Percentiles rank a stretch among this genome's conserved stretches.
These are phyloP conservation scores for Penicillium sp. DNA, from an alignment of 2,329 filamentous ascomycete species.

Conservation along the genomic window DNA sequence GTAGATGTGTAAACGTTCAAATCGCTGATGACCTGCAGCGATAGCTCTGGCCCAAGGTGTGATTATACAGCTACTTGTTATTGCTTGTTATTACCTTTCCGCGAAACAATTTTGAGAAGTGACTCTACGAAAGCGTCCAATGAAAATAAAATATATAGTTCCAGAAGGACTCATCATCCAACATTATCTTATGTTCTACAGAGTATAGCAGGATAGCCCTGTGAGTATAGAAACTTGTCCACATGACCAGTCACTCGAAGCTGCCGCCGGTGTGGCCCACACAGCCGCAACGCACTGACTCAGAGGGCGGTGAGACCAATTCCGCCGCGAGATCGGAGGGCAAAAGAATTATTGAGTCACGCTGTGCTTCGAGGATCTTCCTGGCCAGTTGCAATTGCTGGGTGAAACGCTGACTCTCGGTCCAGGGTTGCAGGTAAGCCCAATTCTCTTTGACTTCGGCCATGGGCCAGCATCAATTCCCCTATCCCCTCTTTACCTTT, in stretches of 20 bases:
- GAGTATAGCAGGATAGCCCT: neutral
- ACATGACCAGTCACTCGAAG: neutral
- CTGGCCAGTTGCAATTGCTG: conserved; percentile 18
- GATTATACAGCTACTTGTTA: neutral
- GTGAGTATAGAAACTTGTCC: neutral
- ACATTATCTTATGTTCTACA: neutral
- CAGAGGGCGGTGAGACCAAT: conserved; percentile 26
- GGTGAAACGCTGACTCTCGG: conserved; percentile 18
- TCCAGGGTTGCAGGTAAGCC: conserved; percentile 22
- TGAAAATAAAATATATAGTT: neutral
- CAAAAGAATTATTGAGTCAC: conserved; percentile 28
- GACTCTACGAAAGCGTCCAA: neutral
- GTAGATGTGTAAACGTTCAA: neutral
- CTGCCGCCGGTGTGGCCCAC: conserved; percentile 11
- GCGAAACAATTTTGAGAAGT: neutral
- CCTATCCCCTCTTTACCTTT: conserved; percentile 3
- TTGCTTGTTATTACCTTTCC: neutral
- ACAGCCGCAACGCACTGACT: conserved; percentile 17
- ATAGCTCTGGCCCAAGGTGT: neutral
- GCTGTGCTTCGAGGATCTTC: conserved; percentile 18
- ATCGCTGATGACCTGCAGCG: neutral
- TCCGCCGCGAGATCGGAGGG: conserved; percentile 30
- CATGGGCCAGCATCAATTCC: conserved; percentile 4
- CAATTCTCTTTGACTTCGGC: neutral
- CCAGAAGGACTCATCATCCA: neutral